Conservation (phyloP, 768 basidiomycete species). For the Lepiota subincarnata region DNA sequence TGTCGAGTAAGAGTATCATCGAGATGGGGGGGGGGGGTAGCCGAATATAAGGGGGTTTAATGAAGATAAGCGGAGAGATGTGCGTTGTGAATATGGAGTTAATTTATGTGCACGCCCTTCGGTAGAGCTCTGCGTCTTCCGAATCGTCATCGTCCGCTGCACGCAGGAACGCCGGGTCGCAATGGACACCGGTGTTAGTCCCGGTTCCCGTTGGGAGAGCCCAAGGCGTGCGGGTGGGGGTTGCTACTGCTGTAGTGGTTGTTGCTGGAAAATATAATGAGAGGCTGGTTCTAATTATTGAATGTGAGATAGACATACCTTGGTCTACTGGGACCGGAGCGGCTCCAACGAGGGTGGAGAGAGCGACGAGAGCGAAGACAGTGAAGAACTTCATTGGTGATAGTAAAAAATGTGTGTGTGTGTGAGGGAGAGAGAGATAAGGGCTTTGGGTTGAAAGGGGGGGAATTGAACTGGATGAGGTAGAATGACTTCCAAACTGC, state of each 20-base stretch:
- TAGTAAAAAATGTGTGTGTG: too few relatives aligned
- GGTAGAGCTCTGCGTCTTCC: neutral
- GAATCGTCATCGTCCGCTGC: constrained; percentile 1
- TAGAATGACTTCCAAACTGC: neutral
- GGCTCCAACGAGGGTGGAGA: neutral
- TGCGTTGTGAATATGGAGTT: too few relatives aligned
- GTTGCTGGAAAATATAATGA: neutral
- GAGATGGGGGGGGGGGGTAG: too few relatives aligned
- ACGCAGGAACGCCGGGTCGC: constrained; percentile 2
- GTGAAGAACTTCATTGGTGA: neutral
- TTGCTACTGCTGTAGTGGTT: neutral
- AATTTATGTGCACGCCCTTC: neutral
- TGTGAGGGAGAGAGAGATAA: neutral
- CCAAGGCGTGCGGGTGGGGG: neutral
- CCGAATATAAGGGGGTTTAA: too few relatives aligned
- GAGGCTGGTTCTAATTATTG: neutral
- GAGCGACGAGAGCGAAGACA: neutral
- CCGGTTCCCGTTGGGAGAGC: neutral
- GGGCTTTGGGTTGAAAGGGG: neutral
- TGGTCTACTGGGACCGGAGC: neutral
- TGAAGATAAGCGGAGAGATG: too few relatives aligned
- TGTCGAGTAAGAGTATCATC: too few relatives aligned
- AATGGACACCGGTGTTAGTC: neutral
- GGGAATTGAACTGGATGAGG: neutral
- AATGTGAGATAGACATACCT: neutral